phyloP scores from a whole-genome alignment of 2,329 filamentous ascomycete genomes.

The Boeremia lycopersici region DNA sequence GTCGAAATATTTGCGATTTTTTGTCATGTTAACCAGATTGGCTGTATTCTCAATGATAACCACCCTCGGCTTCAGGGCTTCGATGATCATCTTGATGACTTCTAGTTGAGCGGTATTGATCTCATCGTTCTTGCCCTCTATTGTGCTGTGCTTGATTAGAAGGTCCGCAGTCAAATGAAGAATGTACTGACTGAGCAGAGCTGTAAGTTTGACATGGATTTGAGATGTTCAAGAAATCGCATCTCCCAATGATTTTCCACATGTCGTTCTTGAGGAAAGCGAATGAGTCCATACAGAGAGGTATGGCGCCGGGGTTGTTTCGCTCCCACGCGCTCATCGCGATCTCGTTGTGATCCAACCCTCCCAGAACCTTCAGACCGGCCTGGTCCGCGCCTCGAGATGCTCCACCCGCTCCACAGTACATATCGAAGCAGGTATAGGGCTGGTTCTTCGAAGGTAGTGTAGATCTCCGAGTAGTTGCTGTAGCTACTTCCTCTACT shows the following conservation, averaged over 20 bases:
- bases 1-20: conserved; percentile 17
- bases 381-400: not conserved
- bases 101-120: not conserved
- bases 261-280: not conserved
- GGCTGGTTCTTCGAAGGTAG: not conserved
- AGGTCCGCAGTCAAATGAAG: not conserved
- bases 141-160: not conserved
- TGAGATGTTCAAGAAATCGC: not conserved
- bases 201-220: not conserved
- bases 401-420: not conserved
- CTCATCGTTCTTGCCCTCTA: not conserved
- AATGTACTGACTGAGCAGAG: not conserved
- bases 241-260: not conserved
- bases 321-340: not conserved
- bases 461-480: not conserved
- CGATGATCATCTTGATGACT: not conserved
- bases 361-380: not conserved
- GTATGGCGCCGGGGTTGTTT: not conserved
- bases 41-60: not conserved
- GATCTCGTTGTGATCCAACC: not conserved
- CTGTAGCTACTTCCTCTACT: not conserved
- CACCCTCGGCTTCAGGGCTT: not conserved
- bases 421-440: not conserved
- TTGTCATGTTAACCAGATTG: conserved; percentile 1
- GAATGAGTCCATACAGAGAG: not conserved